Evolutionary conservation across 768 basidiomycete species (phyloP).

Genomic region (Rickenella mellea): DNA sequence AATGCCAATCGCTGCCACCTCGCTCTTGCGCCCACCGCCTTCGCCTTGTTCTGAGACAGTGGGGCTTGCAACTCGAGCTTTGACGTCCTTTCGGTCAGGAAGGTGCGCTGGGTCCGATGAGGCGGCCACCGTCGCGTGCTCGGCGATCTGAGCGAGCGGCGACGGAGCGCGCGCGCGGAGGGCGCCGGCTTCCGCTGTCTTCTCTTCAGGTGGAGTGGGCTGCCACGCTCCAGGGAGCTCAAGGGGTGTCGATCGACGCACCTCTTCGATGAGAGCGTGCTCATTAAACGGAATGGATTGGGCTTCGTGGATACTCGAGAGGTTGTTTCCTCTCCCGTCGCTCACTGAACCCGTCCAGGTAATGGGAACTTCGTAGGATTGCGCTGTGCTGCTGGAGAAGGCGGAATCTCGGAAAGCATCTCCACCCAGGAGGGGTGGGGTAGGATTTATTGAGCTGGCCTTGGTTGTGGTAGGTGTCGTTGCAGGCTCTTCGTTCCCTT

Average conservation of each 20-base stretch:
- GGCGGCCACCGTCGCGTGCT: too few relatives aligned
- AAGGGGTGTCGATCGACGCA: constrained; percentile 22
- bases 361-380: constrained; percentile 44
- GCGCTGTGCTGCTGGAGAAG: constrained; percentile 37
- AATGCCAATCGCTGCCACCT: constrained; percentile 49
- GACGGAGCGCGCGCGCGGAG: too few relatives aligned
- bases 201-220: constrained; percentile 42
- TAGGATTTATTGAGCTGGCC: too few relatives aligned
- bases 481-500: too few relatives aligned
- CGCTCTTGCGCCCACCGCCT: constrained; percentile 45
- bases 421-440: constrained; percentile 41
- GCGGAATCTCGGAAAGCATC: constrained; percentile 60
- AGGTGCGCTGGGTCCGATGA: not conserved
- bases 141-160: too few relatives aligned
- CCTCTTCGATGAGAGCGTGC: not conserved
- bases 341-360: constrained; percentile 47
- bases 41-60: constrained; percentile 35
- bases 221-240: constrained; percentile 48
- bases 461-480: too few relatives aligned
- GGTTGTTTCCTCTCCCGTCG: constrained; percentile 1
- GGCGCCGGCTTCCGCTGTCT: constrained; percentile 1
- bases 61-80: constrained; percentile 43
- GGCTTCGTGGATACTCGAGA: too few relatives aligned
- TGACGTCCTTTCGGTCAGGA: constrained; percentile 27
- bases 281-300: not conserved